Percentiles rank a stretch among this genome's conserved stretches.
Evolutionary conservation across 2,329 filamentous ascomycete genomes (phyloP).

Genomic region (Pestalotiopsis sp.): DNA sequence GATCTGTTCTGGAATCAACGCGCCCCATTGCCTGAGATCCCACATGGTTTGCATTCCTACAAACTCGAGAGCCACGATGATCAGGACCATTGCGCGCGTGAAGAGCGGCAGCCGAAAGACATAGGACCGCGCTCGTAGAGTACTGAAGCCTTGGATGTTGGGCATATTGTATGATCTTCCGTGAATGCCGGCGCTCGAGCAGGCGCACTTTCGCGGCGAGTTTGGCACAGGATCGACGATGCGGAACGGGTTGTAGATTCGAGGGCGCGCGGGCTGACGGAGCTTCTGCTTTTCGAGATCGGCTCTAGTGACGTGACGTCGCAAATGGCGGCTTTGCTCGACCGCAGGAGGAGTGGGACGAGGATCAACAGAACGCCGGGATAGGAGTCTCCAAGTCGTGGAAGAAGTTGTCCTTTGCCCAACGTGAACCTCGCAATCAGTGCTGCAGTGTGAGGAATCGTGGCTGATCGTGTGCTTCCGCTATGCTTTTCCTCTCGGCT

Average conservation of each 20-base stretch:
- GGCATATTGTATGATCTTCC: slow-evolving; percentile 29
- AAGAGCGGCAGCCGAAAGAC: slow-evolving; percentile 84
- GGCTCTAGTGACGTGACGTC: neutral
- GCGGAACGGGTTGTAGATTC: neutral
- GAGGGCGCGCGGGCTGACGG: neutral
- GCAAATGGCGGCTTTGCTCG: neutral
- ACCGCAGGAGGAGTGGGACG: neutral
- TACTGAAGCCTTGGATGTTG: slow-evolving; percentile 61
- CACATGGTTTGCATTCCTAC: slow-evolving; percentile 70
- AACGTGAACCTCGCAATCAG: neutral
- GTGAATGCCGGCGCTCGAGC: neutral
- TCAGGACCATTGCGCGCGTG: slow-evolving; percentile 70
- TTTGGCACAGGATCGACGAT: neutral
- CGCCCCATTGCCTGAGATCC: slow-evolving; percentile 76
- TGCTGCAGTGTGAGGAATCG: neutral
- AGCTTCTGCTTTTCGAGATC: neutral
- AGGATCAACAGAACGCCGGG: neutral
- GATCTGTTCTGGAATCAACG: slow-evolving; percentile 77
- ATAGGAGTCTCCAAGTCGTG: neutral
- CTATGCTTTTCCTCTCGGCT: neutral
- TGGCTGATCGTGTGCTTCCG: slow-evolving; percentile 9
- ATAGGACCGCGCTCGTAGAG: slow-evolving; percentile 77
- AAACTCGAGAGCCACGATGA: slow-evolving; percentile 72
- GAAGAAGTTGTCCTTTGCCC: neutral
- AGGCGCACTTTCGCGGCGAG: neutral